Base-by-base conservation (phyloP, 1,284 basidiomycete genomes). In the Fomitopsis betulina region DNA sequence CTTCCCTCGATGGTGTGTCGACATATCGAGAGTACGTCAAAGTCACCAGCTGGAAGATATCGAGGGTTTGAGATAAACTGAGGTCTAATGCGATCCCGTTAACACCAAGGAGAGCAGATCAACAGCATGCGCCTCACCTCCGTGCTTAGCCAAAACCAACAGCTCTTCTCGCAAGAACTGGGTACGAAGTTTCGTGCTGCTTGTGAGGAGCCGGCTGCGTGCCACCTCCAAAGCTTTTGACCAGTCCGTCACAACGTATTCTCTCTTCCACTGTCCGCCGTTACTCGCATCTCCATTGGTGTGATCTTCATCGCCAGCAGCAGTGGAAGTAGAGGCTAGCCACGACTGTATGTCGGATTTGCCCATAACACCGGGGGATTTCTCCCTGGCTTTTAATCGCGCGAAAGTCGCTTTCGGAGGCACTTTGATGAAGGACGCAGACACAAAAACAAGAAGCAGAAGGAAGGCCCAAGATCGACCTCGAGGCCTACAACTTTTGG, bases 21-120 rank as follows among this genome's bases (percentile, higher is more conserved):
- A 83, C 75, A 75, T 94, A 94, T 64, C 86, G 84, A 13, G 89
- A 81, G 68, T 91, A 89, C 0, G 89, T 93, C 47, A 85, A 74
- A 1, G 87, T 86, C 50, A 94, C 73, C 1, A 93, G 74, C 61
- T 80, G 79, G 71, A 94, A 88, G 32, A 95, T 70, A 66, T 93
- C 91, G 70, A 87, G 69, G 19, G 78, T 79, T 68, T 93, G 86
- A 0, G 81, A 75, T 38, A 87, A 73, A 51, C 75, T 78, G 52
- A 93, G 76, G 67, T 88, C 89, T 92, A 57, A 27, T 58, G 9
- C 50, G 27, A 30, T 8, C 27, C 8, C 27, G 27, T 30, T 8
- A 30, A 30, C 27, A 30, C 8, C 5, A 30, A 56, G 39, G 43
- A 37, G 53, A 15, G n/a, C 19, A 10, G 35, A 9, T 21, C 37